These are phyloP conservation scores for Malus asiatica DNA, from an alignment of 306 rosid genomes.

Conservation along the genomic window DNA sequence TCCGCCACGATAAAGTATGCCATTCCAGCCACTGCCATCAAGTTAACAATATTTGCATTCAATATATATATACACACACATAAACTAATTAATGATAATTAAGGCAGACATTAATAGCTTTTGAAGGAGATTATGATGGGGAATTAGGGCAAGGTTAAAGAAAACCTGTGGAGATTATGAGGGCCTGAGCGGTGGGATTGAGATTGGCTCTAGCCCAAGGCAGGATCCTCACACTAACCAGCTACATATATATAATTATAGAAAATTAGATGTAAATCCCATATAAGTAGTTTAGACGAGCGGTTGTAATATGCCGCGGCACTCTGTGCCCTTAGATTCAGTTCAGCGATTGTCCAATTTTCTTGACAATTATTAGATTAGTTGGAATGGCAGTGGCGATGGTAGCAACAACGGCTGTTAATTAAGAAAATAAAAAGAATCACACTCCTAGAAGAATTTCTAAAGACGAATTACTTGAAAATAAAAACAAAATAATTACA, in stretches of 20 bases:
- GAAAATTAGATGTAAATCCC: background rate
- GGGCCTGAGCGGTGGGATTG: slow-evolving; percentile 95
- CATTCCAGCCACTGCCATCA: slow-evolving; percentile 81
- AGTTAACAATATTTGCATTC: background rate
- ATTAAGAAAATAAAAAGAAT: background rate
- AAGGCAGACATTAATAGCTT: background rate
- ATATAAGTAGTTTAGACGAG: no score
- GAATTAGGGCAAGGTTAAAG: background rate
- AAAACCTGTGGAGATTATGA: slow-evolving; percentile 82
- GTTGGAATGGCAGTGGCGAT: slow-evolving; percentile 92
- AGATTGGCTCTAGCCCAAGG: slow-evolving; percentile 97
- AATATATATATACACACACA: background rate
- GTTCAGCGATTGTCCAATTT: no score
- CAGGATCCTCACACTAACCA: slow-evolving; percentile 83
- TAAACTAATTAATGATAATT: background rate
- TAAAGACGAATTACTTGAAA: no score
- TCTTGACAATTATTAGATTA: no score
- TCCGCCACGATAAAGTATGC: slow-evolving; percentile 98
- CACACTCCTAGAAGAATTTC: background rate
- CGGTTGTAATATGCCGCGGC: no score
- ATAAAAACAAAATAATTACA: background rate
- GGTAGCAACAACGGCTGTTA: slow-evolving; percentile 62
- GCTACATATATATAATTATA: slow-evolving; percentile 30
- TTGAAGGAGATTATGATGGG: background rate
- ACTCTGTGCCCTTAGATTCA: no score